These are phyloP conservation scores for Debaryomyces udenii DNA, from an alignment of 1,139 yeast genomes.

Conservation along the genomic window DNA sequence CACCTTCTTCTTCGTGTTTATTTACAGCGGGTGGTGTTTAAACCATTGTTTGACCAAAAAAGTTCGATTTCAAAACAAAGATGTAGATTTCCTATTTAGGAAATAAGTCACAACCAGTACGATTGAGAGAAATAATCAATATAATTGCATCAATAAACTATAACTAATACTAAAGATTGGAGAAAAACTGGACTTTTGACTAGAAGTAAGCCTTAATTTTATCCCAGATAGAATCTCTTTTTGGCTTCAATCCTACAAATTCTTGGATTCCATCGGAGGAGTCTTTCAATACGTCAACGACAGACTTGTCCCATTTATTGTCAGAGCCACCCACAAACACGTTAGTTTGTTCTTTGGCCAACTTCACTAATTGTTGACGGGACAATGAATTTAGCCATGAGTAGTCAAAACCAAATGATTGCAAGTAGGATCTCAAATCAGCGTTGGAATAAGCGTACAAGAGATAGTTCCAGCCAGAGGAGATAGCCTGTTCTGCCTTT, in stretches of 20 bases:
- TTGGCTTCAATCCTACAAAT: constrained; percentile 22
- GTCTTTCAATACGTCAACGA: constrained; percentile 25
- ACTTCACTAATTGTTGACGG: constrained; percentile 47
- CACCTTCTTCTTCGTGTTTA: constrained; percentile 10
- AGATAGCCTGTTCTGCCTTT: constrained; percentile 17
- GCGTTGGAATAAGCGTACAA: constrained; percentile 50
- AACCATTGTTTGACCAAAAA: constrained; percentile 13
- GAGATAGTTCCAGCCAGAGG: constrained; percentile 19
- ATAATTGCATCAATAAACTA: constrained; percentile 2
- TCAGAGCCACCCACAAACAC: constrained; percentile 24
- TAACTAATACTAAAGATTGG: constrained; percentile 3
- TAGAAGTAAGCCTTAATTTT: constrained; percentile 5
- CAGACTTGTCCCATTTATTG: constrained; percentile 28
- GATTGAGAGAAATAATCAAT: neutral
- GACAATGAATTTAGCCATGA: constrained; percentile 35
- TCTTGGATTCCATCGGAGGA: constrained; percentile 21
- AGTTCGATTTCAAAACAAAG: constrained; percentile 23
- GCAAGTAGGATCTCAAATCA: constrained; percentile 56
- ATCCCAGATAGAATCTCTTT: constrained; percentile 9
- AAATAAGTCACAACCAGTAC: constrained; percentile 6
- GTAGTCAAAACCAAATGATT: constrained; percentile 51
- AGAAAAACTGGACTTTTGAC: neutral
- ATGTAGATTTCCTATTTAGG: constrained; percentile 24
- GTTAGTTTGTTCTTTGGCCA: constrained; percentile 50
- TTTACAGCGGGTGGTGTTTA: constrained; percentile 13